Conservation (phyloP, 345 rosid genomes). For the Iberis pinnata region DNA sequence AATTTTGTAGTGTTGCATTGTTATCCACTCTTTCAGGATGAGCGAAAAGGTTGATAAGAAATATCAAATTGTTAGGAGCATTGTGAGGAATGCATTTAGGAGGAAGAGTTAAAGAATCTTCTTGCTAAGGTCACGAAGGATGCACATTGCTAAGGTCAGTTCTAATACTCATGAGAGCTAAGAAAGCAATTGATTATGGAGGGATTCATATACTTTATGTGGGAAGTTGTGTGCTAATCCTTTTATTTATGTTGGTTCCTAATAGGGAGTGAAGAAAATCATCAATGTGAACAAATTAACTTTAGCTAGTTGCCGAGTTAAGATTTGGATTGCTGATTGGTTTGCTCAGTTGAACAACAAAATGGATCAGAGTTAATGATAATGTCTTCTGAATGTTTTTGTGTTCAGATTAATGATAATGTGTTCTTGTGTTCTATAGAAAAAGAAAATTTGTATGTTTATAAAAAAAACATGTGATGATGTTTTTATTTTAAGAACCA, state of each 20-base stretch:
- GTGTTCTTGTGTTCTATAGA: no score
- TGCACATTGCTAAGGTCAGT: slow-evolving; percentile 90
- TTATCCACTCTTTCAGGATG: slow-evolving; percentile 35
- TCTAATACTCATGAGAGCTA: not conserved
- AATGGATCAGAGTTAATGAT: slow-evolving; percentile 76
- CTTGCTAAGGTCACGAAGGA: slow-evolving; percentile 69
- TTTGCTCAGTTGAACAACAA: slow-evolving; percentile 91
- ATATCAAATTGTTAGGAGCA: slow-evolving; percentile 58
- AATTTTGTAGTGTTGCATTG: not conserved
- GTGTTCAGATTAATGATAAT: no score
- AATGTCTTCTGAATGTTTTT: no score
- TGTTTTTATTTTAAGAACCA: no score
- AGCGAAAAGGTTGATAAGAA: slow-evolving; percentile 57
- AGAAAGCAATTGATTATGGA: not conserved
- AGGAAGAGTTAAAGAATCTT: slow-evolving; percentile 68
- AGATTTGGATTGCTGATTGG: slow-evolving; percentile 97
- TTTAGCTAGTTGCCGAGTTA: slow-evolving; percentile 76
- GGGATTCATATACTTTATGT: not conserved
- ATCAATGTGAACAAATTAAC: slow-evolving; percentile 80
- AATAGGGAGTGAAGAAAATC: slow-evolving; percentile 78
- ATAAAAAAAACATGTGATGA: no score
- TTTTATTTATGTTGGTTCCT: slow-evolving; percentile 3
- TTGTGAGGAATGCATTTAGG: slow-evolving; percentile 82
- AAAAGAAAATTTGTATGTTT: no score
- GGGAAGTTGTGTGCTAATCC: not conserved